Percentiles rank a stretch among this genome's conserved stretches.
Evolutionary conservation across 345 rosid species (phyloP).

Genomic region (Aquilaria yunnanensis): DNA sequence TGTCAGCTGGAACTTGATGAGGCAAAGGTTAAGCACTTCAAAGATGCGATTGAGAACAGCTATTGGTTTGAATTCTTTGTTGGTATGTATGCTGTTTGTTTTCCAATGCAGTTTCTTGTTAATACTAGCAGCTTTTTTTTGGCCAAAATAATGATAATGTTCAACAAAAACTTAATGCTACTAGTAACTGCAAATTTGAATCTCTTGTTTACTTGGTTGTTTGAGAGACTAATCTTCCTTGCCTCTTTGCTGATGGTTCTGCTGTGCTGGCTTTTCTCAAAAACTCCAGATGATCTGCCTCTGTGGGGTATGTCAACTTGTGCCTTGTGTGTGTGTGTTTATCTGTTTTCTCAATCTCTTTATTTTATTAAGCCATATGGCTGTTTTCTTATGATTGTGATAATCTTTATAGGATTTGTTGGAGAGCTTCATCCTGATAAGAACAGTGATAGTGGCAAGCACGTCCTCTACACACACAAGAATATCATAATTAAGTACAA

Average conservation of each 20-base stretch:
- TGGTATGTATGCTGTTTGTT: conserved; percentile 54
- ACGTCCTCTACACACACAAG: conserved; percentile 76
- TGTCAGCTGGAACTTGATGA: conserved; percentile 68
- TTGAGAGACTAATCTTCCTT: conserved; percentile 10
- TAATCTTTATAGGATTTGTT: conserved; percentile 57
- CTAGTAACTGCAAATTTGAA: too few relatives aligned
- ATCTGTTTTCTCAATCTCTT: background rate
- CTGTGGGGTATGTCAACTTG: conserved; percentile 60
- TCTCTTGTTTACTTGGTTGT: too few relatives aligned
- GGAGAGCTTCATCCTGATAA: conserved; percentile 75
- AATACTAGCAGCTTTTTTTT: too few relatives aligned
- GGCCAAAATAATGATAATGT: background rate
- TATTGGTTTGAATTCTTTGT: conserved; percentile 95
- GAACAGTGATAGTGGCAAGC: conserved; percentile 70
- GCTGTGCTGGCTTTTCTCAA: conserved; percentile 19
- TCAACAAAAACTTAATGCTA: background rate
- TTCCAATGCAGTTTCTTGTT: background rate
- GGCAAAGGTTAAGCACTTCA: conserved; percentile 70
- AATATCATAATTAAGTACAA: conserved; percentile 61
- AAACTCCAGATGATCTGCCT: conserved; percentile 87
- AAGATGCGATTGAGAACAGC: conserved; percentile 84
- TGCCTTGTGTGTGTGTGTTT: background rate
- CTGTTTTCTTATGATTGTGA: conserved; percentile 7
- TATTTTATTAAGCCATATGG: conserved; percentile 1
- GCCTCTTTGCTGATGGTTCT: conserved; percentile 16